Evolutionary conservation across 163 green algal genomes (phyloP), one percentile per base, ranked within the genome.

Genomic region (Scenedesmus sp.): DNA sequence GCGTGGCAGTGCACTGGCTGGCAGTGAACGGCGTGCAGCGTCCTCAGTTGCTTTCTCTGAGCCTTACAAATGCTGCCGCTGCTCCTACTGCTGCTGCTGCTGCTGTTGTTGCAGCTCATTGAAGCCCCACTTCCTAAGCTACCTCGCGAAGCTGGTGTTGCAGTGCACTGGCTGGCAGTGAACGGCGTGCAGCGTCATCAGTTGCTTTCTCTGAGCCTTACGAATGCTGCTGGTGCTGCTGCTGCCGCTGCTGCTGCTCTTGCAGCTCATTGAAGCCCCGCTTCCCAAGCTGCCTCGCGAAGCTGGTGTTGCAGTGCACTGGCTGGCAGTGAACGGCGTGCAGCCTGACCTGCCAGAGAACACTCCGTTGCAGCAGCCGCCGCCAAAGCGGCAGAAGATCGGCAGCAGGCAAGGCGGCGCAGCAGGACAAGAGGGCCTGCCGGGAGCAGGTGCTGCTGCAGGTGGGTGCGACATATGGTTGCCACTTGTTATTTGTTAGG

Each of bases 341-440:
- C 97, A 99, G 92, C 97, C 98, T 0, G 89, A 94, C 34, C 98
- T 97, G 76, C 96, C 97, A 59, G 97, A 99, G 93, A 99, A 99
- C 91, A 90, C 95, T 7, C 90, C 95, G 1, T 74, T 97, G 23
- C 93, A 95, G 23, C 92, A 91, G 74, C 93, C 92, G 6, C 82
- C 92, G 34, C n/a, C 91, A 56, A 95, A 94, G 83, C 82, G 93
- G 4, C 88, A 62, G 26, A 88, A 90, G 15, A 67, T 87, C 52
- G 8, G 34, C n/a, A 20, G 73, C 18, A 56, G 79, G 60, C 16
- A 88, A 13, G 54, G 5, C 3, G 74, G 7, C 46, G 84, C 62
- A 54, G 77, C 87, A 76, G 57, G 57, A 77, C 7, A 54, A 16
- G 18, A n/a, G 56, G 20, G 57, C 66, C 66, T 76, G 16, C n/a